Percentiles rank a stretch among this genome's conserved stretches.
Conservation (phyloP, 371 early-diverging fungal species). For the Mucor mucedo region DNA sequence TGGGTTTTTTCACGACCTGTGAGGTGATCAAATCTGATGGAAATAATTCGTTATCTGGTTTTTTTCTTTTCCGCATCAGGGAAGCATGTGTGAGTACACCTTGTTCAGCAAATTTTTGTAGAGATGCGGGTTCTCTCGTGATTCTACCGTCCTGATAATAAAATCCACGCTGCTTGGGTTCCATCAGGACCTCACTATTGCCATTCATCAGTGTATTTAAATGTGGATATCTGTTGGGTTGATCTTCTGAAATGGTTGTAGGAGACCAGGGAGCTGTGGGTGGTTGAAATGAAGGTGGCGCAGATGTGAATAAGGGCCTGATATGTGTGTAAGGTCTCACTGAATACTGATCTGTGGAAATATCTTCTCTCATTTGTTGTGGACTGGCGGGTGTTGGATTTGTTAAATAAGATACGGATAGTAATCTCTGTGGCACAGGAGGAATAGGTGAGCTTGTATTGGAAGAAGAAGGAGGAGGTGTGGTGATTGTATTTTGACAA, state of each 20-base stretch:
- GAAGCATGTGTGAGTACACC: constrained; percentile 52
- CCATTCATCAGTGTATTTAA: constrained; percentile 23
- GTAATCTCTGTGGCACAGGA: constrained; percentile 20
- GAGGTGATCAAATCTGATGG: constrained; percentile 26
- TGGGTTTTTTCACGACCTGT: constrained; percentile 42
- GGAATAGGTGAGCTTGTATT: constrained; percentile 6
- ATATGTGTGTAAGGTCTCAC: constrained; percentile 29
- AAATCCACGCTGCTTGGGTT: constrained; percentile 52
- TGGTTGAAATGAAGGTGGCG: neutral
- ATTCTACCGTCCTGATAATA: constrained; percentile 55
- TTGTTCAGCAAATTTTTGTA: constrained; percentile 53
- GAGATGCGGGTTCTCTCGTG: constrained; percentile 41
- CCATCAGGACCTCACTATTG: constrained; percentile 34
- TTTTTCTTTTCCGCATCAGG: constrained; percentile 49
- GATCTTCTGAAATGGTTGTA: constrained; percentile 1
- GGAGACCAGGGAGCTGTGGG: constrained; percentile 22
- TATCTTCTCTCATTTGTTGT: constrained; percentile 20
- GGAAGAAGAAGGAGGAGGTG: neutral
- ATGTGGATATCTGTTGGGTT: constrained; percentile 16
- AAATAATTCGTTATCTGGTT: constrained; percentile 24
- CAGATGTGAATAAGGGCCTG: constrained; percentile 19
- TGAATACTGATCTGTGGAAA: constrained; percentile 30
- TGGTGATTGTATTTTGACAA: constrained; percentile 18
- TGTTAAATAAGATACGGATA: constrained; percentile 45
- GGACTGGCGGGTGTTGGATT: constrained; percentile 9